Conservation (phyloP, 192 early-diverging fungal species). For the Coemansia sp. region DNA sequence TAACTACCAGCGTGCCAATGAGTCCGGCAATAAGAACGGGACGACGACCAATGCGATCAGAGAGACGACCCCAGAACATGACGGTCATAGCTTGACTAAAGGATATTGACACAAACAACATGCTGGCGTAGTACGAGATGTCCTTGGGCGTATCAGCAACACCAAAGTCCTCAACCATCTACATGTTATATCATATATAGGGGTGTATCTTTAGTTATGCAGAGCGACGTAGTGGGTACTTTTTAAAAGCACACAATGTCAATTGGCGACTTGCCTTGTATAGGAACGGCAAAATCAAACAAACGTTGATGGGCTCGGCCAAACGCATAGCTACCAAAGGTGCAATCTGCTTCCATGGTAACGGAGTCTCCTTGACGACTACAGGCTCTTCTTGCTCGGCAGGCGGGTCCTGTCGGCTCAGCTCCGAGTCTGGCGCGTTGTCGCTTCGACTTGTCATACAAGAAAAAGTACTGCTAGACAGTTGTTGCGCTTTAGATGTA, state of each 20-base stretch:
- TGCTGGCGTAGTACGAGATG: conserved; percentile 72
- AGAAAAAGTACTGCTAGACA: no score
- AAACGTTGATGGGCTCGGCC: conserved; percentile 74
- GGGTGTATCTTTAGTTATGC: not conserved
- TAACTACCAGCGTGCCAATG: conserved; percentile 68
- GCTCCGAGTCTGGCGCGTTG: not conserved
- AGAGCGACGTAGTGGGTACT: not conserved
- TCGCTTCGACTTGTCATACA: not conserved
- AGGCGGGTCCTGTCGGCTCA: not conserved
- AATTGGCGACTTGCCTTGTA: conserved; percentile 11
- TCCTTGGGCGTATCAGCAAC: conserved; percentile 71
- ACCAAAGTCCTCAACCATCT: conserved; percentile 34
- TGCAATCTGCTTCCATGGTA: conserved; percentile 41
- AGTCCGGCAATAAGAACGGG: conserved; percentile 79
- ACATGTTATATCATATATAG: not conserved
- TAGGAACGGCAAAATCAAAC: conserved; percentile 68
- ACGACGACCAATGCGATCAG: conserved; percentile 78
- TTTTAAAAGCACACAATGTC: not conserved
- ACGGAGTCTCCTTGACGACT: conserved; percentile 37
- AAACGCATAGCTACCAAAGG: conserved; percentile 45
- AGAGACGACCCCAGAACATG: conserved; percentile 72
- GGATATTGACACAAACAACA: conserved; percentile 54
- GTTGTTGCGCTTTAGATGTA: no score
- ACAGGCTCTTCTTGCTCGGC: not conserved
- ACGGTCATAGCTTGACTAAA: conserved; percentile 53